A percentile compares a stretch with the other conserved stretches of the same genome.
Conservation (phyloP, 2,329 filamentous ascomycete genomes). For the Fusarium brachygibbosum region DNA sequence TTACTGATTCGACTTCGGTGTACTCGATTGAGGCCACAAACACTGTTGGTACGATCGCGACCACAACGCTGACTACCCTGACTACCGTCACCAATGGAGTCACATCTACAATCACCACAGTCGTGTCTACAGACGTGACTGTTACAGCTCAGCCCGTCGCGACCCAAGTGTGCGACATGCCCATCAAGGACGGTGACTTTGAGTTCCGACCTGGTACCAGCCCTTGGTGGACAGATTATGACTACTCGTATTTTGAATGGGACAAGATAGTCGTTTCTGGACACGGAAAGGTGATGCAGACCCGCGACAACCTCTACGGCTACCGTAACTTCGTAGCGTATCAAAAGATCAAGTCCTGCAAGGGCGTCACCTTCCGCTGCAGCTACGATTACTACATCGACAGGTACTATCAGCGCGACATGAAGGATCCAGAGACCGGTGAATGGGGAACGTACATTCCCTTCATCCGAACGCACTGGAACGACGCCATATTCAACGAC, state of each 20-base stretch:
- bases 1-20: constrained; percentile 12
- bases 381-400: constrained; percentile 22
- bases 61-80: not conserved
- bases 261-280: not conserved
- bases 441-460: not conserved
- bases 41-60: constrained; percentile 11
- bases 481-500: not conserved
- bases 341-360: constrained; percentile 11
- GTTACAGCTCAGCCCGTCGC: constrained; percentile 13
- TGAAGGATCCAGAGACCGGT: not conserved
- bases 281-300: not conserved
- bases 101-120: constrained; percentile 9
- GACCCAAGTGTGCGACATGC: constrained; percentile 7
- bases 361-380: constrained; percentile 11
- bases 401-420: not conserved
- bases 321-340: not conserved
- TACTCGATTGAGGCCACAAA: constrained; percentile 18
- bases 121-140: not conserved
- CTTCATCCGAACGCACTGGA: constrained; percentile 15
- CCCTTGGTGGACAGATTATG: not conserved
- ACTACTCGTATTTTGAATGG: not conserved
- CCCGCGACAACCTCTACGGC: not conserved
- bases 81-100: constrained; percentile 10
- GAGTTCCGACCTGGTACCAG: not conserved
- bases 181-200: constrained; percentile 18